Percentiles rank a stretch among this genome's conserved stretches.
These are phyloP conservation scores for Globisporangium radiosum DNA, from an alignment of 352 stramenopile species.

Conservation along the genomic window DNA sequence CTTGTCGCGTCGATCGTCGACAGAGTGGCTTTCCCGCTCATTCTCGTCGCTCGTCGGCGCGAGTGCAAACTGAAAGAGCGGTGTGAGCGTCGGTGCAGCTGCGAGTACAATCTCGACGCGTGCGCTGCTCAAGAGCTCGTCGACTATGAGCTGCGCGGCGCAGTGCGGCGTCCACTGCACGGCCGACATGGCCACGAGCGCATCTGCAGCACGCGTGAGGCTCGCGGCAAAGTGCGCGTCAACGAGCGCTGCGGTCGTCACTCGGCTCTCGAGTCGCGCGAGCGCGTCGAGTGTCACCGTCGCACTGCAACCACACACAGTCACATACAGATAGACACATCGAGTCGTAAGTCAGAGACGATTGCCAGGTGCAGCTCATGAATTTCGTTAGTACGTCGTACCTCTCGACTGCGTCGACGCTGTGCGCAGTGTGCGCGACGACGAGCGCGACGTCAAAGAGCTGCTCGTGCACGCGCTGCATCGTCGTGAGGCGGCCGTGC, in stretches of 20 bases:
- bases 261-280: slow-evolving; percentile 16
- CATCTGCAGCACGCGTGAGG: slow-evolving; percentile 13
- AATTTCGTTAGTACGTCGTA: slow-evolving; percentile 7
- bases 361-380: neutral
- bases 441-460: slow-evolving; percentile 41
- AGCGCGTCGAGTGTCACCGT: slow-evolving; percentile 21
- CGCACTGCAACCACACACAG: slow-evolving; percentile 15
- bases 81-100: neutral
- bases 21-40: neutral
- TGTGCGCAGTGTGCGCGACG: slow-evolving; percentile 11
- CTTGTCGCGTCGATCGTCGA: neutral
- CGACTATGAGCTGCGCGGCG: slow-evolving; percentile 23
- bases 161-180: slow-evolving; percentile 31
- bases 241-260: slow-evolving; percentile 18
- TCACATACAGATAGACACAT: slow-evolving; percentile 2
- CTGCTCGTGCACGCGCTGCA: slow-evolving; percentile 29
- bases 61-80: slow-evolving; percentile 2
- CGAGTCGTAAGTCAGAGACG: neutral
- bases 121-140: slow-evolving; percentile 15
- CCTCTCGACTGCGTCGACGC: slow-evolving; percentile 1
- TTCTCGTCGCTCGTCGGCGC: neutral
- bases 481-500: slow-evolving; percentile 33
- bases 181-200: slow-evolving; percentile 19
- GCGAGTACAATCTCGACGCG: slow-evolving; percentile 5
- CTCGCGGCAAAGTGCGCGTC: slow-evolving; percentile 22